These are phyloP conservation scores for Pistacia vera DNA, from an alignment of 345 rosid species.

Conservation along the genomic window DNA sequence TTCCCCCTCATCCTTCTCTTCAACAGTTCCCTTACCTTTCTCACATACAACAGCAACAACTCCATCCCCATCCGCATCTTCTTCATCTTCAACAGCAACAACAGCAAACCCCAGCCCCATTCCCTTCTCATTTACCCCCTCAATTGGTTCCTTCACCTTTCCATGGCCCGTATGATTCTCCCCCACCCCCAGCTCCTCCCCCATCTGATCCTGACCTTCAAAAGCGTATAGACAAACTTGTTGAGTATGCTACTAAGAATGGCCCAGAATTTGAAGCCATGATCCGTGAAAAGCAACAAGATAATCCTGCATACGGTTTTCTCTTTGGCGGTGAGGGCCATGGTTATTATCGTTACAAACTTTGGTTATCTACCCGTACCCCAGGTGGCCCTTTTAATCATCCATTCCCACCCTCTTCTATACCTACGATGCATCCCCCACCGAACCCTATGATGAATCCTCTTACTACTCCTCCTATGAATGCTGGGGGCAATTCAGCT, in stretches of 20 bases:
- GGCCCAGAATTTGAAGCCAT: slow-evolving; percentile 97
- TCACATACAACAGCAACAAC: slow-evolving; percentile 70
- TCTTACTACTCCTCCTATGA: slow-evolving; percentile 37
- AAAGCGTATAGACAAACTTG: slow-evolving; percentile 90
- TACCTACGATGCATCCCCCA: slow-evolving; percentile 66
- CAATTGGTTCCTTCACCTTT: slow-evolving; percentile 63
- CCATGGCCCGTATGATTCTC: slow-evolving; percentile 64
- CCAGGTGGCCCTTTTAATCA: slow-evolving; percentile 62
- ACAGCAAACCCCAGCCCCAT: slow-evolving; percentile 52
- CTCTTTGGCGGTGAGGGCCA: slow-evolving; percentile 96
- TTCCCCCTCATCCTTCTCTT: slow-evolving; percentile 77
- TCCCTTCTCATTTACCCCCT: slow-evolving; percentile 69
- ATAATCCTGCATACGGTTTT: slow-evolving; percentile 88
- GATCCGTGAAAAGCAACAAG: slow-evolving; percentile 95
- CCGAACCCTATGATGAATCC: slow-evolving; percentile 71
- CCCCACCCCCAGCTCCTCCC: slow-evolving; percentile 72
- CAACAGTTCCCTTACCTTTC: slow-evolving; percentile 85
- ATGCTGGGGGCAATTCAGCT: slow-evolving; percentile 45
- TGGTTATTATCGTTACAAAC: slow-evolving; percentile 82
- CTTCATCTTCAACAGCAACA: slow-evolving; percentile 67
- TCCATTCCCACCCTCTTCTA: slow-evolving; percentile 57
- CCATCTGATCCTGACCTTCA: slow-evolving; percentile 96
- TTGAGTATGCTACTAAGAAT: slow-evolving; percentile 84
- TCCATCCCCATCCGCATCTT: slow-evolving; percentile 62
- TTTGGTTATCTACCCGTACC: slow-evolving; percentile 69